These are phyloP conservation scores for Leccinum barrowsii DNA, from an alignment of 768 basidiomycete genomes.

Conservation along the genomic window DNA sequence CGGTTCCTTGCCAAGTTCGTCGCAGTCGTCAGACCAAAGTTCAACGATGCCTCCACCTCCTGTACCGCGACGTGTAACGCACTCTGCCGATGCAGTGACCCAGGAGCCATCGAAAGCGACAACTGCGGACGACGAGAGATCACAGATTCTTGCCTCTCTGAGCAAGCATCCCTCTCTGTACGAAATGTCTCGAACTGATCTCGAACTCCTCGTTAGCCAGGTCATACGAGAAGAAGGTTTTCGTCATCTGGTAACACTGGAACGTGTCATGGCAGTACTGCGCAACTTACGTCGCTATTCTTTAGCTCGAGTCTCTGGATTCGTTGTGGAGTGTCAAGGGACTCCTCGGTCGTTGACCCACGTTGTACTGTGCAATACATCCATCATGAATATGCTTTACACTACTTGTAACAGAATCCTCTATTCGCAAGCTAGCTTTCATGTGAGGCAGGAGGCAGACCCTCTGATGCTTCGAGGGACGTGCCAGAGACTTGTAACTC, in stretches of 20 bases:
- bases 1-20: conserved; percentile 31
- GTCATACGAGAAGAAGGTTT: conserved; percentile 78
- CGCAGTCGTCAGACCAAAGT: conserved; percentile 28
- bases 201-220: conserved; percentile 57
- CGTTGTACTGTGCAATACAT: background rate
- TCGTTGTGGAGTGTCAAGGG: conserved; percentile 52
- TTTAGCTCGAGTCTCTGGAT: conserved; percentile 52
- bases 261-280: background rate
- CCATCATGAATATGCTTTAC: background rate
- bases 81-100: background rate
- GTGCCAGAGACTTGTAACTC: conserved; percentile 58
- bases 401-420: background rate
- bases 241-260: conserved; percentile 55
- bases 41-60: conserved; percentile 31
- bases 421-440: background rate
- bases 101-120: conserved; percentile 8
- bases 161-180: conserved; percentile 49
- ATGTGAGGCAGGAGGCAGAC: background rate
- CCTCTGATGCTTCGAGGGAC: conserved; percentile 34
- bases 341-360: conserved; percentile 26
- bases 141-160: conserved; percentile 38
- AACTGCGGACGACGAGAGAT: conserved; percentile 6
- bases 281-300: conserved; percentile 12
- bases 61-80: conserved; percentile 18
- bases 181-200: conserved; percentile 43